Evolutionary conservation across 805 yeast species (phyloP), one percentile per base, ranked within the genome.

Genomic region (Diddensiella transvaalensis): DNA sequence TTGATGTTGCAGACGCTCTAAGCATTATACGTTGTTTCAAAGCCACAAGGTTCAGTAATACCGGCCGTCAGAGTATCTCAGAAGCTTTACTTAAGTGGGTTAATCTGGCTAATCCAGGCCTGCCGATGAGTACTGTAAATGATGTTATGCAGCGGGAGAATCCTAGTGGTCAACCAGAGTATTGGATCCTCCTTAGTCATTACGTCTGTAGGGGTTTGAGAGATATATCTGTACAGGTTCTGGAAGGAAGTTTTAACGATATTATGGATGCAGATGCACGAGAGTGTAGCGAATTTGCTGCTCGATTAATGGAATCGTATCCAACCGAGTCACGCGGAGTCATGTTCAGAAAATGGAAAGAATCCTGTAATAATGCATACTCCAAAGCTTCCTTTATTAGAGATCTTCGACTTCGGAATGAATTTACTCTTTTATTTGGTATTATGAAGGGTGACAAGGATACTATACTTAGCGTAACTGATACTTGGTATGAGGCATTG

Each of bases 401-500:
- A 8, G 60, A 59, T 29, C 23, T 50, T 2, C 15, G 35, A 6
- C 22, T 59, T 32, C 52, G 55, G 10, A 40, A 38, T 19, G 57
- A 59, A 4, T 42, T 66, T 4, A 36, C 44, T 2, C 50, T 54
- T n/a, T 38, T 66, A n/a, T 46, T 60, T 8, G 47, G 50, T 8
- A 51, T 66, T 8, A 46, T 65, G 24, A 36, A 51, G 3, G 69
- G 70, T 4, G 64, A 65, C 19, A 32, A 35, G 13, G 59, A 57
- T 3, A 52, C 65, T 4, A 55, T 66, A 17, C 24, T 58, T 19
- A 52, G 53, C 18, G 42, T 48, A 2, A 38, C 58, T 18, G 55
- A 52, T 21, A 52, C 62, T n/a, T 65, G 69, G 69, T 62, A 53
- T 37, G 69, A 64, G 29, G 60, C 60, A 11, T 42, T 63, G 10